phyloP scores from a whole-genome alignment of 1,284 basidiomycete genomes.

The Heterobasidion occidentale region DNA sequence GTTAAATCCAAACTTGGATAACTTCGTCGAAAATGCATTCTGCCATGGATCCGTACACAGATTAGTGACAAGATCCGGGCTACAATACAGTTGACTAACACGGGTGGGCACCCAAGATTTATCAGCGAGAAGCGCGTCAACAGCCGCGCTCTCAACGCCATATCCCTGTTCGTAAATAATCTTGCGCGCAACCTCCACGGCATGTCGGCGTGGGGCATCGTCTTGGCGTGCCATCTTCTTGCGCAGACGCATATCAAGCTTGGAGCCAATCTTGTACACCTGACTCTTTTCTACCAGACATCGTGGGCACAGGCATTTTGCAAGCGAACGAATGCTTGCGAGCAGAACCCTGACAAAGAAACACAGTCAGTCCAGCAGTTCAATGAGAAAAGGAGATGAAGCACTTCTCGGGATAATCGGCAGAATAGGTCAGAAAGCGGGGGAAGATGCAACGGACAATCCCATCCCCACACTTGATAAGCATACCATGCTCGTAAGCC shows the following conservation, averaged over 20 bases:
- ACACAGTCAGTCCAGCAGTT: background rate
- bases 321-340: background rate
- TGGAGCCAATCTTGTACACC: background rate
- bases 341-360: background rate
- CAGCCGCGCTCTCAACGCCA: too few species aligned
- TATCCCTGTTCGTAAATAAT: too few species aligned
- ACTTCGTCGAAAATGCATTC: background rate
- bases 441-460: background rate
- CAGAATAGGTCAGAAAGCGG: background rate
- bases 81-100: background rate
- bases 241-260: background rate
- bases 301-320: background rate
- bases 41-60: background rate
- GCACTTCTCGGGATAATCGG: conserved; percentile 4
- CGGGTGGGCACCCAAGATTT: background rate
- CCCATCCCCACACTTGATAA: background rate
- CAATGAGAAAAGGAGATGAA: background rate
- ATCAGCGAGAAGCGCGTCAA: background rate
- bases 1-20: background rate
- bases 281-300: background rate
- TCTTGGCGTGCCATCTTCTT: background rate
- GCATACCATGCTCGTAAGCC: background rate
- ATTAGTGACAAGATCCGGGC: background rate
- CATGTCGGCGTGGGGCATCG: background rate
- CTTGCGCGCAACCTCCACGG: too few species aligned